phyloP scores from a whole-genome alignment of 306 rosid species.

The Cicer chorassanicum region DNA sequence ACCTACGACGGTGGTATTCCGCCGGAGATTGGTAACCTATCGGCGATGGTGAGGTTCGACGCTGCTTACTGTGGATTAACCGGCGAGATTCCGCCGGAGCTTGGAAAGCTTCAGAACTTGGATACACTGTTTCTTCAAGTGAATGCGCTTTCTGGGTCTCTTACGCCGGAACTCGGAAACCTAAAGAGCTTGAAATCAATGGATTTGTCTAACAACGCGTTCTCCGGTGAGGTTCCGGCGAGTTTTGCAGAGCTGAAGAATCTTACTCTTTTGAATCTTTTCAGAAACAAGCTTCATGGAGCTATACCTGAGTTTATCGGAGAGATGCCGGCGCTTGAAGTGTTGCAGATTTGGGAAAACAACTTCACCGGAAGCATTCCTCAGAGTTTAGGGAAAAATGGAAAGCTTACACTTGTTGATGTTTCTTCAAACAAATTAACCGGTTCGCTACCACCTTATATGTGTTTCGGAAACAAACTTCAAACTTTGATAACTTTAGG shows the following conservation, averaged over 20 bases:
- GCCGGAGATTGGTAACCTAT: conserved; percentile 74
- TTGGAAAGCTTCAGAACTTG: conserved; percentile 67
- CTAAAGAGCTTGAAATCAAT: conserved; percentile 73
- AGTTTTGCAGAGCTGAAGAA: conserved; percentile 71
- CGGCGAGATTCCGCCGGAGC: conserved; percentile 81
- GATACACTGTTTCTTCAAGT: conserved; percentile 92
- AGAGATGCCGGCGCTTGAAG: conserved; percentile 73
- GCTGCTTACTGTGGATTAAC: conserved; percentile 82
- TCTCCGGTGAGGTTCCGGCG: conserved; percentile 75
- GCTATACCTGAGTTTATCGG: conserved; percentile 89
- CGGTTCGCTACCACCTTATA: conserved; percentile 71
- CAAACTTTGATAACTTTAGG: conserved; percentile 77
- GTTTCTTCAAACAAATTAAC: conserved; percentile 87
- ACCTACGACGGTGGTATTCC: conserved; percentile 75
- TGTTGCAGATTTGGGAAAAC: conserved; percentile 90
- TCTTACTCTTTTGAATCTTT: conserved; percentile 76
- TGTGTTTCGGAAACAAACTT: conserved; percentile 79
- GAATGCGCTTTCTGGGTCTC: conserved; percentile 77
- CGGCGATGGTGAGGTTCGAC: conserved; percentile 69
- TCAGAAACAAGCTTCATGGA: conserved; percentile 89
- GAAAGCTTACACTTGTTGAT: conserved; percentile 73
- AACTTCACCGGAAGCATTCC: conserved; percentile 90
- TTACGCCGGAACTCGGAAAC: conserved; percentile 69
- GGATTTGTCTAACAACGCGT: conserved; percentile 84
- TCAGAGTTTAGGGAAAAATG: conserved; percentile 70